phyloP scores from a whole-genome alignment of 2,329 filamentous ascomycete species.

The Remersonia thermophila region DNA sequence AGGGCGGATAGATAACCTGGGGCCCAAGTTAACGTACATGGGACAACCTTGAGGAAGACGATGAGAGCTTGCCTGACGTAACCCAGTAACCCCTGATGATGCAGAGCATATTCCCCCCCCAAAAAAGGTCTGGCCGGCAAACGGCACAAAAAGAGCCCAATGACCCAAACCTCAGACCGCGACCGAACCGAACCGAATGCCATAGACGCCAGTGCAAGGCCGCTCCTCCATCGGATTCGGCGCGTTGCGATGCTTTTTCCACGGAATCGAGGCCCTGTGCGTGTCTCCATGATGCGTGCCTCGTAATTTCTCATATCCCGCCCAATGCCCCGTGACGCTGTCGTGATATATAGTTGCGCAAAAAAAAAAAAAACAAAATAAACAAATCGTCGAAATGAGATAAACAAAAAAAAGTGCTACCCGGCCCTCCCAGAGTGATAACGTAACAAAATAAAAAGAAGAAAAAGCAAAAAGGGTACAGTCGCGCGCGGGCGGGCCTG shows the following conservation, averaged over 20 bases:
- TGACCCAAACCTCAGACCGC: background rate
- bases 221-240: constrained; percentile 8
- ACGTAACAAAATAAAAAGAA: constrained; percentile 14
- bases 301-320: constrained; percentile 9
- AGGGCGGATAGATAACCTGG: constrained; percentile 21
- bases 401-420: constrained; percentile 5
- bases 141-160: background rate
- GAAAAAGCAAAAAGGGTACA: constrained; percentile 12
- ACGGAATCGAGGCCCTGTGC: constrained; percentile 7
- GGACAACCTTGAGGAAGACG: constrained; percentile 47
- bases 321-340: constrained; percentile 12
- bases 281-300: constrained; percentile 4
- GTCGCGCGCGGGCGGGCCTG: background rate
- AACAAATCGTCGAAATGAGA: too few relatives aligned
- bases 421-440: constrained; percentile 11
- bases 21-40: constrained; percentile 53
- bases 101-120: constrained; percentile 12
- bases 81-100: constrained; percentile 26
- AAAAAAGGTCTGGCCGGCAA: constrained; percentile 1
- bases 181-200: constrained; percentile 12
- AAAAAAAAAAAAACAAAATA: constrained; percentile 13
- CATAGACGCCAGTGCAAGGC: constrained; percentile 17
- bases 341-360: constrained; percentile 16
- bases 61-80: constrained; percentile 56
- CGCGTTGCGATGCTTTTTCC: constrained; percentile 13